These are phyloP conservation scores for Hydnomerulius pinastri DNA, from an alignment of 768 basidiomycete genomes.

Conservation along the genomic window DNA sequence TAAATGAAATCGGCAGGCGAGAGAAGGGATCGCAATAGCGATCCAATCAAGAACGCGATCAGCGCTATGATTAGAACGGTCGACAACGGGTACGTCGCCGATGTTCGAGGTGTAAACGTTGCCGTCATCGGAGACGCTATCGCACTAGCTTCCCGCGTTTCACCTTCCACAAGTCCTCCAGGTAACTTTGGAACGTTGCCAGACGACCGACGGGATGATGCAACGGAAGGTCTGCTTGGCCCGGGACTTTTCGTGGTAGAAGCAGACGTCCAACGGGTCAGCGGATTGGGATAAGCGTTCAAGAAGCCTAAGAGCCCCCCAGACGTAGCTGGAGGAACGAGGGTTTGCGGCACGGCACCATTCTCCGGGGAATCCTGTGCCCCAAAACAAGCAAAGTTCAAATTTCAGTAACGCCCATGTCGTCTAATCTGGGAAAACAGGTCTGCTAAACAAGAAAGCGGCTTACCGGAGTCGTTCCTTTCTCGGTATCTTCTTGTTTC, in stretches of 20 bases:
- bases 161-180: slow-evolving; percentile 33
- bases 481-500: slow-evolving; percentile 22
- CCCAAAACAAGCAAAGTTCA: not conserved
- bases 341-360: slow-evolving; percentile 19
- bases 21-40: slow-evolving; percentile 82
- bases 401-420: not conserved
- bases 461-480: slow-evolving; percentile 24
- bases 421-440: not conserved
- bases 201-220: slow-evolving; percentile 27
- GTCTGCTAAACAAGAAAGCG: not conserved
- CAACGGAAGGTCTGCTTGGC: slow-evolving; percentile 20
- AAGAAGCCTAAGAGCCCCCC: slow-evolving; percentile 60
- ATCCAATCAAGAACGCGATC: slow-evolving; percentile 90
- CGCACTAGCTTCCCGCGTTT: slow-evolving; percentile 8
- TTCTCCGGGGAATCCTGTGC: slow-evolving; percentile 31
- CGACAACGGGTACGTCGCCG: slow-evolving; percentile 41
- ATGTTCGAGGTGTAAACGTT: slow-evolving; percentile 3
- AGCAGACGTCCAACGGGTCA: slow-evolving; percentile 52
- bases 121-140: not conserved
- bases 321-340: slow-evolving; percentile 22
- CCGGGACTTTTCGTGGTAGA: slow-evolving; percentile 25
- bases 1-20: slow-evolving; percentile 92
- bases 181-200: slow-evolving; percentile 32
- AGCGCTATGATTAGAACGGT: slow-evolving; percentile 77
- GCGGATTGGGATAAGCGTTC: slow-evolving; percentile 58